A percentile compares a stretch with the other conserved stretches of the same genome.
Conservation (phyloP, 2,329 filamentous ascomycete genomes). For the Emergomyces orientalis region DNA sequence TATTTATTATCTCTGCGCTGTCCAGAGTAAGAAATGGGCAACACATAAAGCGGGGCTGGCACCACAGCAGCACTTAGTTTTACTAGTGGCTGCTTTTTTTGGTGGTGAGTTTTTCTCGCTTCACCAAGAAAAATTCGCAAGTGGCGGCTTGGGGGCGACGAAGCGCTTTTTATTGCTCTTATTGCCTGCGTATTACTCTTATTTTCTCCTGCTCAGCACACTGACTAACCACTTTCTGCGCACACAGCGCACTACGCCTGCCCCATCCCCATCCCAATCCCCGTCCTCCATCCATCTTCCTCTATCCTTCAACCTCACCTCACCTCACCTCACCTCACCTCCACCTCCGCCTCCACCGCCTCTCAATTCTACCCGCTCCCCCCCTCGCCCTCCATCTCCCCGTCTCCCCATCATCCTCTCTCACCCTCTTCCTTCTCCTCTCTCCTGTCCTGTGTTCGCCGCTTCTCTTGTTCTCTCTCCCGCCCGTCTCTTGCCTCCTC, state of each 20-base stretch:
- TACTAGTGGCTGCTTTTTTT: too few relatives aligned
- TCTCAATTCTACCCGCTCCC: conserved; percentile 16
- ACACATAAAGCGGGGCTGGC: too few relatives aligned
- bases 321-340: background rate
- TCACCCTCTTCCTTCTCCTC: conserved; percentile 16
- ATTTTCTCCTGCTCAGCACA: too few relatives aligned
- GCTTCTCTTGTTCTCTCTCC: conserved; percentile 18
- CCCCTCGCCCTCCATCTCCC: conserved; percentile 10
- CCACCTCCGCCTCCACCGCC: conserved; percentile 7
- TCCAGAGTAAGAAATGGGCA: too few relatives aligned
- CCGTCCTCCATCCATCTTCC: background rate
- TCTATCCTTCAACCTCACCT: background rate
- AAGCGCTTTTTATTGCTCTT: too few relatives aligned
- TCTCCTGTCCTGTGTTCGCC: conserved; percentile 15
- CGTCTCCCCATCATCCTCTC: conserved; percentile 16
- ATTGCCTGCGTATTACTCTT: too few relatives aligned
- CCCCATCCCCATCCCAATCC: background rate
- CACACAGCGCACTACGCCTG: background rate
- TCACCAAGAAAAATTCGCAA: background rate
- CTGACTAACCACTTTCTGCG: background rate
- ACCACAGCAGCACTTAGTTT: too few relatives aligned
- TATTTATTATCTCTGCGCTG: too few relatives aligned
- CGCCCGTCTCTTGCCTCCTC: conserved; percentile 19
- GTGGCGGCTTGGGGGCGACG: background rate
- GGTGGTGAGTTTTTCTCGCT: background rate